Evolutionary conservation across 441 rosid genomes (phyloP), one percentile per base, ranked within the genome.

Genomic region (Erodium texanum): DNA sequence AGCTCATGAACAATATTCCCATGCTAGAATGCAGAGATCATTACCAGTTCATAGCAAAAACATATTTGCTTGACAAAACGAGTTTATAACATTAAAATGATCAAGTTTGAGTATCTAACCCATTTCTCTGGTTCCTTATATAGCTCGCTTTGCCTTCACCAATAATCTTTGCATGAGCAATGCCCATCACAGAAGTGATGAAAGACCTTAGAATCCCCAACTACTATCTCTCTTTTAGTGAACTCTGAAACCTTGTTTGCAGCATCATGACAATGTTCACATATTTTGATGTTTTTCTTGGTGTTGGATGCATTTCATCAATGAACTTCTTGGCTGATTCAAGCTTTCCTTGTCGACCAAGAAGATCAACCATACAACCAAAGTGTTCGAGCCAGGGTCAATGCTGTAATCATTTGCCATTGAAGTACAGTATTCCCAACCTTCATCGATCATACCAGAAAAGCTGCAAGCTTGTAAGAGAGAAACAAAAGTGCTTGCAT

Each of bases 161-260:
- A 87, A 70, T 84, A 86, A 68, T 84, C 87, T 36, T 82, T 70
- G 64, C 96, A 86, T 12, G 88, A 84, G 75, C 96, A 89, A 50
- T 22, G 4, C 59, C 96, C 90, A 36, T 82, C 68, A 18, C 48
- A 66, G 68, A 89, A 89, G 76, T 84, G 91, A 77, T 89, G 91
- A 73, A 79, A 85, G 1, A 77, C 71, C 79, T 81, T 84, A 23
- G 79, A 67, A 68, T 87, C 91, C 29, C 86, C 79, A 2, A 86
- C 81, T 64, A 87, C 41, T 16, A 89, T 79, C 72, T 86, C 88
- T 75, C 93, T 84, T 63, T 62, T 73, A 59, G 80, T 72, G 36
- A 78, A 16, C 66, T 70, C 48, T 0, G 91, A 89, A 6, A 78
- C 71, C 71, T 76, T 87, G 78, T 87, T 80, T 50, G 79, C 82